Evolutionary conservation across 345 rosid genomes (phyloP).

Genomic region (Ceriops decandra): DNA sequence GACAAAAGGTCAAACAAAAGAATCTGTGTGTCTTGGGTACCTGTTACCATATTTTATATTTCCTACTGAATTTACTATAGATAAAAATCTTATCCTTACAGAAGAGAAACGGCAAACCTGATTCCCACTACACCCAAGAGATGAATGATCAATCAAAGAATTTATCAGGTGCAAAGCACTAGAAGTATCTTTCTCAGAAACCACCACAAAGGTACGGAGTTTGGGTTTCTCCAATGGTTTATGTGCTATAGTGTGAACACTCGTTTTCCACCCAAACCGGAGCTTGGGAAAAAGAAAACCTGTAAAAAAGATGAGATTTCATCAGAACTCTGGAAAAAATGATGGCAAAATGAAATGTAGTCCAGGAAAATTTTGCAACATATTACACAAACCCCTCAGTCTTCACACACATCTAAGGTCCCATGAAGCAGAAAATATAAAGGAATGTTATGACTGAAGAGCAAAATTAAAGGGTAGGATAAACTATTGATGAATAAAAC

Average conservation of each 20-base stretch:
- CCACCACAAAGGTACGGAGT: conserved; percentile 73
- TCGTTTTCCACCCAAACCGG: conserved; percentile 83
- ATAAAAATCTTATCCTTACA: no score
- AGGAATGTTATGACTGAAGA: no score
- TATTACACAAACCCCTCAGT: no score
- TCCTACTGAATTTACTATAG: neutral
- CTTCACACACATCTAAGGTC: neutral
- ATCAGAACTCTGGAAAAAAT: neutral
- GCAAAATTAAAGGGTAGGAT: neutral
- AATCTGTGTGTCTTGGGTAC: neutral
- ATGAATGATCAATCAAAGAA: conserved; percentile 39
- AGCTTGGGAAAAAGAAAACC: conserved; percentile 78
- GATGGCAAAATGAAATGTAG: neutral
- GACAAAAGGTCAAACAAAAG: neutral
- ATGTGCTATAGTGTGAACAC: conserved; percentile 53
- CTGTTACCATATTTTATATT: neutral
- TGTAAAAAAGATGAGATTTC: conserved; percentile 25
- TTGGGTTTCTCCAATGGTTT: conserved; percentile 44
- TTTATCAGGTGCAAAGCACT: conserved; percentile 43
- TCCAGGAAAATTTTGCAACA: neutral
- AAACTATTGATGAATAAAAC: neutral
- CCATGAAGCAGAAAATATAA: neutral
- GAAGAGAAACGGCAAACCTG: conserved; percentile 48
- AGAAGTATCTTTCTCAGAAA: conserved; percentile 60
- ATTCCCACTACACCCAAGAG: conserved; percentile 34